A percentile compares a stretch with the other conserved stretches of the same genome.
phyloP scores from a whole-genome alignment of 176 grass and related monocot genomes.

The Guadua angustifolia region DNA sequence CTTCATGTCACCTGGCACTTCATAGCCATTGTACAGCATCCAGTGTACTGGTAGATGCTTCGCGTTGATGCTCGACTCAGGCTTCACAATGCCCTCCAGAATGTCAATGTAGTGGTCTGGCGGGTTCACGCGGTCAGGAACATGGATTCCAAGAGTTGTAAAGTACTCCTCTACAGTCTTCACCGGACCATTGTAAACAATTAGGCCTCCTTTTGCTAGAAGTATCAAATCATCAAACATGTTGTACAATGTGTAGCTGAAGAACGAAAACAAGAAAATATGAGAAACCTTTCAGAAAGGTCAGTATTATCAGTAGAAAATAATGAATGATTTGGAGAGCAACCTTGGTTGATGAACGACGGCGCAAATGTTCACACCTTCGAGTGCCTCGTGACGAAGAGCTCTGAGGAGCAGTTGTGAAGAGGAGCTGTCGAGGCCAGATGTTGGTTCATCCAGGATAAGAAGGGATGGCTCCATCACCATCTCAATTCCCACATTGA shows the following conservation, averaged over 20 bases:
- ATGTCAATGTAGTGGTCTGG: slow-evolving; percentile 86
- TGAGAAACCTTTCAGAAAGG: slow-evolving; percentile 8
- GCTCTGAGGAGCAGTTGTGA: slow-evolving; percentile 80
- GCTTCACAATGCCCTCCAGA: slow-evolving; percentile 71
- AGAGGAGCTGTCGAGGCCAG: slow-evolving; percentile 88
- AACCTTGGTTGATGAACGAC: slow-evolving; percentile 92
- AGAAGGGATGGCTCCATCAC: slow-evolving; percentile 94
- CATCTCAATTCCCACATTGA: slow-evolving; percentile 96
- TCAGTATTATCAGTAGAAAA: background rate
- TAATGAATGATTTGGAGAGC: background rate
- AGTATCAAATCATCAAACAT: slow-evolving; percentile 92
- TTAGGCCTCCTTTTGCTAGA: slow-evolving; percentile 73
- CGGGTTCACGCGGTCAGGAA: slow-evolving; percentile 75
- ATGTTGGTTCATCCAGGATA: slow-evolving; percentile 96
- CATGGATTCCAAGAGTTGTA: slow-evolving; percentile 59
- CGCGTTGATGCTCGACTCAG: slow-evolving; percentile 47
- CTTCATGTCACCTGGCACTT: slow-evolving; percentile 73
- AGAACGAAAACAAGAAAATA: background rate
- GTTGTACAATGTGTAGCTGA: slow-evolving; percentile 79
- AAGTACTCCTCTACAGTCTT: slow-evolving; percentile 76
- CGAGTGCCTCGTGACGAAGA: slow-evolving; percentile 77
- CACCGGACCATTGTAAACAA: slow-evolving; percentile 72
- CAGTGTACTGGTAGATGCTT: slow-evolving; percentile 68
- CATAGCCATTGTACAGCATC: slow-evolving; percentile 70
- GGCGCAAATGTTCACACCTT: slow-evolving; percentile 87